Evolutionary conservation across 2,329 filamentous ascomycete species (phyloP).

Genomic region (Tricladium varicosporioides): DNA sequence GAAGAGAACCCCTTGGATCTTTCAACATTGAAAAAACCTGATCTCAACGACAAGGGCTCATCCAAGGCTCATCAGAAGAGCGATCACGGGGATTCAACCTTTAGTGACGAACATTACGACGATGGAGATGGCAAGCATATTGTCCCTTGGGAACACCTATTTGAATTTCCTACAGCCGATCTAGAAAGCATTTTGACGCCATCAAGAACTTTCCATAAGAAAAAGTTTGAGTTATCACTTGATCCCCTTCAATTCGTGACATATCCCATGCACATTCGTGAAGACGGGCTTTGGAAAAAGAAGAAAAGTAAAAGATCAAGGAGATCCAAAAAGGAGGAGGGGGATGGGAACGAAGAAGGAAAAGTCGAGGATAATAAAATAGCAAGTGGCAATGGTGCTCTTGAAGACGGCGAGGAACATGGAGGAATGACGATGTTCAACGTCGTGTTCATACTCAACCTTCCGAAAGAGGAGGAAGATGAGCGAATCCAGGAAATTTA

Average conservation of each 20-base stretch:
- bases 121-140: conserved; percentile 55
- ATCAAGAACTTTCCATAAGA: conserved; percentile 73
- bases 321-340: conserved; percentile 34
- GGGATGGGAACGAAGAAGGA: conserved; percentile 9
- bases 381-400: conserved; percentile 22
- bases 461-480: conserved; percentile 75
- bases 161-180: conserved; percentile 72
- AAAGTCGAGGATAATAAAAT: conserved; percentile 26
- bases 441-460: conserved; percentile 86
- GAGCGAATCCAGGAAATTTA: conserved; percentile 76
- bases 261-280: conserved; percentile 77
- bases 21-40: conserved; percentile 19
- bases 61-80: conserved; percentile 1
- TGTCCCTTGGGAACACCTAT: conserved; percentile 69
- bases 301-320: conserved; percentile 41
- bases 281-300: conserved; percentile 75
- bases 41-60: conserved; percentile 19
- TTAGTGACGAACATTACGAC: conserved; percentile 44
- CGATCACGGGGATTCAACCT: conserved; percentile 25
- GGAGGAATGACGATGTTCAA: conserved; percentile 90
- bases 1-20: conserved; percentile 48
- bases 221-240: conserved; percentile 76
- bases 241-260: conserved; percentile 79
- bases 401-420: conserved; percentile 29
- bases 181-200: conserved; percentile 80